Conservation (phyloP, 805 yeast species). For the Saccharomycopsis amapae region DNA sequence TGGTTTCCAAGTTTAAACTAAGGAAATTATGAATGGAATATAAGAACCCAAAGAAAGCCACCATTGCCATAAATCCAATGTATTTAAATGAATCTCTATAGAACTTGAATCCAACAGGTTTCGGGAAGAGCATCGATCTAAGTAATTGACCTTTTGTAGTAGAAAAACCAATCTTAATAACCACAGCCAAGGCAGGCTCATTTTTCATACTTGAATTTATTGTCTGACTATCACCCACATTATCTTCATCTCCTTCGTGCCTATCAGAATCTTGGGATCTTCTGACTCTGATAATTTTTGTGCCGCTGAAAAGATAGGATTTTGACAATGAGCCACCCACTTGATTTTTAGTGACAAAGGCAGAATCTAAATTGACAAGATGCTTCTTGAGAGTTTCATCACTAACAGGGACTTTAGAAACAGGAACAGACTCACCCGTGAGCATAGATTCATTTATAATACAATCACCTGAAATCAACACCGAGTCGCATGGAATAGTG, state of each 20-base stretch:
- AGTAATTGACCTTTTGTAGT: slow-evolving; percentile 94
- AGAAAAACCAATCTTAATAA: slow-evolving; percentile 82
- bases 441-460: slow-evolving; percentile 97
- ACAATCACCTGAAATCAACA: slow-evolving; percentile 84
- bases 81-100: slow-evolving; percentile 92
- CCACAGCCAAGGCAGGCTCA: slow-evolving; percentile 81
- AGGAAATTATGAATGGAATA: slow-evolving; percentile 80
- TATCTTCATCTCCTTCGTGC: slow-evolving; percentile 1
- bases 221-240: neutral
- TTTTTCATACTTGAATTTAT: slow-evolving; percentile 30
- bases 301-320: slow-evolving; percentile 80
- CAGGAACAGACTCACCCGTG: slow-evolving; percentile 98
- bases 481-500: slow-evolving; percentile 81
- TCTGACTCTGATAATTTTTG: slow-evolving; percentile 78
- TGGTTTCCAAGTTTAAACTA: slow-evolving; percentile 60
- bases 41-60: slow-evolving; percentile 79
- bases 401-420: slow-evolving; percentile 66
- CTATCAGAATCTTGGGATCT: slow-evolving; percentile 40
- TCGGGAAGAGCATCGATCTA: slow-evolving; percentile 94
- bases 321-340: slow-evolving; percentile 61
- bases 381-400: slow-evolving; percentile 53
- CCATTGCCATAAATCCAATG: slow-evolving; percentile 85
- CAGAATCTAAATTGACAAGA: slow-evolving; percentile 42
- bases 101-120: slow-evolving; percentile 87
- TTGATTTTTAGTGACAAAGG: slow-evolving; percentile 33